Evolutionary conservation across 2,329 filamentous ascomycete species (phyloP).

Genomic region (Trichoderma sp.): DNA sequence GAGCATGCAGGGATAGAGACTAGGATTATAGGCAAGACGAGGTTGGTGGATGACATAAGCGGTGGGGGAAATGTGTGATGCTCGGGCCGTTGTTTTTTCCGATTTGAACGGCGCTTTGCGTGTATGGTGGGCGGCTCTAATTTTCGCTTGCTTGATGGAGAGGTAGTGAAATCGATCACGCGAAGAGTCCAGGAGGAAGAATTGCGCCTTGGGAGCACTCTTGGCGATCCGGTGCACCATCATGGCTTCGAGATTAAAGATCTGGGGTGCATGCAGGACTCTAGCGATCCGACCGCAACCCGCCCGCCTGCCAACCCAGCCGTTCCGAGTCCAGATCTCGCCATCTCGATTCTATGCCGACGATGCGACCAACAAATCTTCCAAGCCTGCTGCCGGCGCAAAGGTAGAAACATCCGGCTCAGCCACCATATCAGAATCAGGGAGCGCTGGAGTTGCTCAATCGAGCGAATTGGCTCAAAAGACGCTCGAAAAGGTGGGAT

Average conservation of each 20-base stretch:
- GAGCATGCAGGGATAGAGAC: conserved; percentile 3
- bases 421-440: background rate
- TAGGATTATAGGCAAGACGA: background rate
- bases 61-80: background rate
- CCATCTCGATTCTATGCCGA: conserved; percentile 37
- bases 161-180: conserved; percentile 19
- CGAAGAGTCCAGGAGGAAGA: conserved; percentile 18
- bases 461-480: conserved; percentile 18
- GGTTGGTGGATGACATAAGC: conserved; percentile 18
- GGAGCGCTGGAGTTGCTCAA: background rate
- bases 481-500: background rate
- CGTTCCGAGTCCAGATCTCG: conserved; percentile 30
- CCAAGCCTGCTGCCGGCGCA: conserved; percentile 28
- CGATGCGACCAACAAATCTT: conserved; percentile 36
- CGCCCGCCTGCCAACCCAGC: conserved; percentile 31
- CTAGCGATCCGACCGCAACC: conserved; percentile 37
- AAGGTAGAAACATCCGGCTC: background rate
- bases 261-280: conserved; percentile 41
- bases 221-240: conserved; percentile 28
- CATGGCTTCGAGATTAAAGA: conserved; percentile 40
- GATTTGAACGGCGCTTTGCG: conserved; percentile 1
- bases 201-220: conserved; percentile 22
- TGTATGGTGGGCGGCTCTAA: conserved; percentile 21
- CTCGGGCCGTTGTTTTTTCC: conserved; percentile 29
- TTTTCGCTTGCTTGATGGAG: conserved; percentile 25